A percentile compares a stretch with the other conserved stretches of the same genome.
Evolutionary conservation across 2,329 filamentous ascomycete species (phyloP).

Genomic region (Apiospora rasikravindrae): DNA sequence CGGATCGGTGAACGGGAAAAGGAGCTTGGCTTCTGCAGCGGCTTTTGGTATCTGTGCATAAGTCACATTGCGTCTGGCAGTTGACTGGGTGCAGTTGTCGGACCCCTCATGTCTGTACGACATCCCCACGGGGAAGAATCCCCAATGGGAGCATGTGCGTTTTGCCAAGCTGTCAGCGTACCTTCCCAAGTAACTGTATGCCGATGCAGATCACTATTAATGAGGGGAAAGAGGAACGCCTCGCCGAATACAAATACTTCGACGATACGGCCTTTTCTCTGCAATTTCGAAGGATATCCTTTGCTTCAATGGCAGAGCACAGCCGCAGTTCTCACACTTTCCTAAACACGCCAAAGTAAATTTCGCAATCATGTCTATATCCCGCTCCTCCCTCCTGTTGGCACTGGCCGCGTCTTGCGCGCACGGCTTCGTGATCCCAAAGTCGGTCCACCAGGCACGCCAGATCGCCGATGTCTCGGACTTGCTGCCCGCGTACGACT

Average conservation of each 20-base stretch:
- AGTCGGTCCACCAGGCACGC: slow-evolving; percentile 9
- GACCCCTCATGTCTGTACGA: neutral
- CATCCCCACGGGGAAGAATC: neutral
- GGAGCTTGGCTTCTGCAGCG: neutral
- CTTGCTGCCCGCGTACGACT: slow-evolving; percentile 32
- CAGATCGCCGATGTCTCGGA: slow-evolving; percentile 12
- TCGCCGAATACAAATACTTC: neutral
- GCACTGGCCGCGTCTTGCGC: slow-evolving; percentile 2
- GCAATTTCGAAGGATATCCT: neutral
- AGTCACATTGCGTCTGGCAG: neutral
- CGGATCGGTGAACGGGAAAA: neutral
- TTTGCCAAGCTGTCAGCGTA: neutral
- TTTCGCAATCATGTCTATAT: neutral
- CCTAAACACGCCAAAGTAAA: neutral
- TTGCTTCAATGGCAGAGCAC: neutral
- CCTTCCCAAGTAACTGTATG: neutral
- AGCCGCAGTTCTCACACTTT: too few relatives aligned
- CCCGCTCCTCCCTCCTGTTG: neutral
- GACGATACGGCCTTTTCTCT: too few relatives aligned
- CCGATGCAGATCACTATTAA: neutral
- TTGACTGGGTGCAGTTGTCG: neutral
- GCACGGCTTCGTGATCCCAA: slow-evolving; percentile 8
- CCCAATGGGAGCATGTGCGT: neutral
- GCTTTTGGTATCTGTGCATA: neutral
- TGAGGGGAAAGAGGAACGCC: neutral